Percentiles rank a stretch among this genome's conserved stretches.
Conservation (phyloP, 208 protist species). For the Vickermania spadyakhi region DNA sequence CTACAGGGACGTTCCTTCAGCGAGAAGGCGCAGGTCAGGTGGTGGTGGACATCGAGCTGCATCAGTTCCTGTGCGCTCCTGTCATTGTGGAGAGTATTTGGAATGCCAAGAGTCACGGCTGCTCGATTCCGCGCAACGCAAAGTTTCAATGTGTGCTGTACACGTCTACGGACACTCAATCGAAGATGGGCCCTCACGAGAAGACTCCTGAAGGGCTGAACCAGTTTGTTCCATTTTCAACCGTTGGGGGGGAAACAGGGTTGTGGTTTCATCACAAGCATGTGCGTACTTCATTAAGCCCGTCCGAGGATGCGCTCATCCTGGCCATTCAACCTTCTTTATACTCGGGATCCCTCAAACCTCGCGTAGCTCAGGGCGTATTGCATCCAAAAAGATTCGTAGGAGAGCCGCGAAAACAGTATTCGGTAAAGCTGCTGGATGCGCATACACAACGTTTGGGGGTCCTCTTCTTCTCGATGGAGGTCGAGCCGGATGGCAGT, state of each 20-base stretch:
- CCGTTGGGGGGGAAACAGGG: neutral
- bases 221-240: neutral
- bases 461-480: conserved; percentile 65
- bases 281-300: too few relatives aligned
- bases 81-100: neutral
- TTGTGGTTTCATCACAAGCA: neutral
- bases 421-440: conserved; percentile 81
- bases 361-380: conserved; percentile 68
- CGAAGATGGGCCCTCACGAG: neutral
- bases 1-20: too few relatives aligned
- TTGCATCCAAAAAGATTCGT: conserved; percentile 59
- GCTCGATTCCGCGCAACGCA: neutral
- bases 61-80: neutral
- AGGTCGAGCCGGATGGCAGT: conserved; percentile 25
- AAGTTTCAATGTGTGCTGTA: neutral
- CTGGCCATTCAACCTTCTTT: too few relatives aligned
- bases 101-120: neutral
- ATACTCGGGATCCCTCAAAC: conserved; percentile 24
- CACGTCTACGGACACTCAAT: too few relatives aligned
- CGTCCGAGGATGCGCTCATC: too few relatives aligned
- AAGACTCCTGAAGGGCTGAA: neutral
- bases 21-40: too few relatives aligned
- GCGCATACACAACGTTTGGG: conserved; percentile 51
- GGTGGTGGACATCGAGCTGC: neutral
- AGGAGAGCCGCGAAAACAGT: conserved; percentile 67